A percentile compares a stretch with the other conserved stretches of the same genome.
Conservation (phyloP, 441 rosid species). For the Gossypium gossypioides region DNA sequence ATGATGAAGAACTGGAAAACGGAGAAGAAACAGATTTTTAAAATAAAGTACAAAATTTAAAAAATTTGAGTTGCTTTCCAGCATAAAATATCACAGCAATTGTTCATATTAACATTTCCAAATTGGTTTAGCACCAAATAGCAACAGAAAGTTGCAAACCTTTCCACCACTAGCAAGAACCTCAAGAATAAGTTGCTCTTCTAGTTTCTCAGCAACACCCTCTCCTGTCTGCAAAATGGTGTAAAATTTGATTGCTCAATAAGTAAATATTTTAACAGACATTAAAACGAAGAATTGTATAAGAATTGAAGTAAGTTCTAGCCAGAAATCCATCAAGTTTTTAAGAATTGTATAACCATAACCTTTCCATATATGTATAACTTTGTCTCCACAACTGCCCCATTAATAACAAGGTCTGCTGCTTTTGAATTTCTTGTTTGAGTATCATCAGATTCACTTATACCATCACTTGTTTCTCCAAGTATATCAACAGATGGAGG, state of each 20-base stretch:
- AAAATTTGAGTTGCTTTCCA: neutral
- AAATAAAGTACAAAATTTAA: neutral
- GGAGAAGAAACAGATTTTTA: neutral
- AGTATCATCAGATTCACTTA: constrained; percentile 32
- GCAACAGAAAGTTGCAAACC: constrained; percentile 43
- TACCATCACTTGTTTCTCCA: constrained; percentile 40
- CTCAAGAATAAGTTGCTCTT: constrained; percentile 71
- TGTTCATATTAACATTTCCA: constrained; percentile 6
- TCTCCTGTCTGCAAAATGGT: constrained; percentile 45
- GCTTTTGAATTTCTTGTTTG: constrained; percentile 39
- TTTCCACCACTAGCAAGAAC: constrained; percentile 90
- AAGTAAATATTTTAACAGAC: neutral
- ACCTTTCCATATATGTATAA: constrained; percentile 88
- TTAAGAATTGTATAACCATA: constrained; percentile 7
- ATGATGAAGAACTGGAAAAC: neutral
- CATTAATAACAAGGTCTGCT: constrained; percentile 81
- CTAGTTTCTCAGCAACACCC: constrained; percentile 35
- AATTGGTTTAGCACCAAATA: constrained; percentile 7
- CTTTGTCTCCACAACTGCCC: constrained; percentile 75
- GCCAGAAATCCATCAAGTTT: neutral
- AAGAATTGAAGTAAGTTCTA: neutral
- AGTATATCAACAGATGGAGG: constrained; percentile 61
- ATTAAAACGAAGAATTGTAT: neutral
- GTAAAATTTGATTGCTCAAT: constrained; percentile 16
- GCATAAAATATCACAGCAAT: neutral